These are phyloP conservation scores for Mycena alexandri DNA, from an alignment of 768 basidiomycete genomes.

Conservation along the genomic window DNA sequence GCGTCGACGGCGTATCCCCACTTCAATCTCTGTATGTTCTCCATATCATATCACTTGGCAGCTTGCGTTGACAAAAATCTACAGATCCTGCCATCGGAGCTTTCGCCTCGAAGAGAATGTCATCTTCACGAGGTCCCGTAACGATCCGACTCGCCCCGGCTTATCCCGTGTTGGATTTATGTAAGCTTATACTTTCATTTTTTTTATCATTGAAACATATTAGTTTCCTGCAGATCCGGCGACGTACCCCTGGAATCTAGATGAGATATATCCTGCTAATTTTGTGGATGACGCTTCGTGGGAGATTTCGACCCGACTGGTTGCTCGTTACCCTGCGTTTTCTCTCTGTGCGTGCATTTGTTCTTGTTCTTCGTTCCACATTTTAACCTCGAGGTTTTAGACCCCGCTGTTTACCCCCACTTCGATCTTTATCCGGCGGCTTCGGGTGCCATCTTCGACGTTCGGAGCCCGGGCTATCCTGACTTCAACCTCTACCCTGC, in stretches of 20 bases:
- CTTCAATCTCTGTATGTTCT: constrained; percentile 49
- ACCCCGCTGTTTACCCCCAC: constrained; percentile 51
- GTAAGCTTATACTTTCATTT: constrained; percentile 20
- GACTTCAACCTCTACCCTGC: constrained; percentile 54
- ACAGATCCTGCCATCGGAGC: constrained; percentile 42
- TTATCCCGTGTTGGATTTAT: constrained; percentile 46
- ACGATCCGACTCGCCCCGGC: constrained; percentile 17
- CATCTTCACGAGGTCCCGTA: constrained; percentile 7
- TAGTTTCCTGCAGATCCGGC: constrained; percentile 21
- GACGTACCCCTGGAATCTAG: constrained; percentile 27
- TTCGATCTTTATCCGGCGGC: constrained; percentile 47
- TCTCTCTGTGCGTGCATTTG: no score
- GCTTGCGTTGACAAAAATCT: constrained; percentile 16
- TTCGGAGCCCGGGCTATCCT: constrained; percentile 47
- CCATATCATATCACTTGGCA: neutral
- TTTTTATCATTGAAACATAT: neutral
- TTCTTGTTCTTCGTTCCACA: no score
- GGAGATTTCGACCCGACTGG: constrained; percentile 27
- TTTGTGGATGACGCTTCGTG: neutral
- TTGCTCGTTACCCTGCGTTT: constrained; percentile 44
- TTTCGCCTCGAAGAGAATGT: no score
- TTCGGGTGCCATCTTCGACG: neutral
- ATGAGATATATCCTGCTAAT: constrained; percentile 22
- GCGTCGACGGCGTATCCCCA: constrained; percentile 40
- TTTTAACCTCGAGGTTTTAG: constrained; percentile 28